A percentile compares a stretch with the other conserved stretches of the same genome.
Conservation (phyloP, 345 rosid genomes). For the Salix udensis region DNA sequence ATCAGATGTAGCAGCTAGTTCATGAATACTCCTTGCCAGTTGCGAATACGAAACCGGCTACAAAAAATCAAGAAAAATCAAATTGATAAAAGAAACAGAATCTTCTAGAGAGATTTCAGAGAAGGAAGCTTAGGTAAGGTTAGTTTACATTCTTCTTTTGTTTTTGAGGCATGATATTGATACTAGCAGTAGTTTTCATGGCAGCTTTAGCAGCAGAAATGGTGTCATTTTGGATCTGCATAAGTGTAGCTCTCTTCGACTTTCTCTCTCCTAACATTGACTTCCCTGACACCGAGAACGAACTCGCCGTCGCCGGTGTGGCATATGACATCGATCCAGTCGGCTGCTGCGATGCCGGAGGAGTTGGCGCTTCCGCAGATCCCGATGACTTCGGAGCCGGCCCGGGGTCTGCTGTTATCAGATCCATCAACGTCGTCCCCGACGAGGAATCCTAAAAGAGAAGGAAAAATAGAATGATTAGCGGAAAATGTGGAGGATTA, state of each 20-base stretch:
- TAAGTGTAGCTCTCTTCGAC: conserved; percentile 68
- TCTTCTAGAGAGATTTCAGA: background rate
- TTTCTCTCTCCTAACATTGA: conserved; percentile 66
- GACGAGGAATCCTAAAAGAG: conserved; percentile 64
- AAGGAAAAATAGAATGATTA: background rate
- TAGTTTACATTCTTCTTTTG: conserved; percentile 57
- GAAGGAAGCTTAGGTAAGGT: background rate
- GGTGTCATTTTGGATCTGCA: conserved; percentile 95
- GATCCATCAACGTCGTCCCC: conserved; percentile 95
- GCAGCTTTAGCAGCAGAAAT: conserved; percentile 91
- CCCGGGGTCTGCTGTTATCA: conserved; percentile 85
- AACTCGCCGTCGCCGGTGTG: conserved; percentile 19
- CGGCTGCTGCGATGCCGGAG: conserved; percentile 27
- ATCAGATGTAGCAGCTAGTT: conserved; percentile 91
- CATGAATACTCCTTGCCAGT: conserved; percentile 98
- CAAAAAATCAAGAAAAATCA: conserved; percentile 6
- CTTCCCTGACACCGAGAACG: conserved; percentile 18
- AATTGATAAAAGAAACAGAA: no score
- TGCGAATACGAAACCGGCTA: conserved; percentile 98
- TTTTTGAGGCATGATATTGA: conserved; percentile 68
- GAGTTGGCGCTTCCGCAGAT: conserved; percentile 34
- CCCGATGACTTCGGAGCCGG: conserved; percentile 27
- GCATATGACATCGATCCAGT: background rate
- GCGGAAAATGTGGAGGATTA: background rate
- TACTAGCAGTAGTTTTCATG: conserved; percentile 50